These are phyloP conservation scores for Trichophyton benhamiae DNA, from an alignment of 2,329 filamentous ascomycete species.

Conservation along the genomic window DNA sequence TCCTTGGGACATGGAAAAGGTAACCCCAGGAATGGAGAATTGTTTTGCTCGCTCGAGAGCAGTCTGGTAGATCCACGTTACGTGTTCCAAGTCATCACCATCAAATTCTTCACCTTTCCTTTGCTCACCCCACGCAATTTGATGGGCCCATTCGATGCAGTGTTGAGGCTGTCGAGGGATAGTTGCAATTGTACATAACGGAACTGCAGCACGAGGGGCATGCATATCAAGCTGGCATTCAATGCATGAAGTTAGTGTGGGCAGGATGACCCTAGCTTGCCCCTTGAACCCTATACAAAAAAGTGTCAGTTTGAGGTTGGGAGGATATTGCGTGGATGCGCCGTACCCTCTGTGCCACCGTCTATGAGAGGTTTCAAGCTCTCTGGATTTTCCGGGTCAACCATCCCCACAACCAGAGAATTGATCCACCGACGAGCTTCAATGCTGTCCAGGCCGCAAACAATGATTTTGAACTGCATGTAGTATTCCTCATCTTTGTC, in stretches of 20 bases:
- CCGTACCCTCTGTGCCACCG: constrained; percentile 74
- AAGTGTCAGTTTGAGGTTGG: constrained; percentile 11
- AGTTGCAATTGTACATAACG: constrained; percentile 88
- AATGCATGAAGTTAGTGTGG: constrained; percentile 87
- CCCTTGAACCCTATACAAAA: constrained; percentile 68
- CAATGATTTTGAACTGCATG: constrained; percentile 86
- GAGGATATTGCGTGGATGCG: not conserved
- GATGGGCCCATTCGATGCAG: constrained; percentile 97
- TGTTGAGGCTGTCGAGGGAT: constrained; percentile 96
- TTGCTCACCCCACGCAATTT: constrained; percentile 90
- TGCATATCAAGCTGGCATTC: constrained; percentile 99
- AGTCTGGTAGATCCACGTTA: constrained; percentile 89
- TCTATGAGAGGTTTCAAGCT: constrained; percentile 88
- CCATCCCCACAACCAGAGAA: constrained; percentile 78
- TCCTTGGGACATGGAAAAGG: constrained; percentile 89
- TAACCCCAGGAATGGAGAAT: constrained; percentile 84
- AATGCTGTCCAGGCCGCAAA: constrained; percentile 92
- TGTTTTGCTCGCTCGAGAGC: constrained; percentile 69
- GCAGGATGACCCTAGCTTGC: constrained; percentile 82
- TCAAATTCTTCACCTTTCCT: constrained; percentile 76
- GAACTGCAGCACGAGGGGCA: constrained; percentile 89
- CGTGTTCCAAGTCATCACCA: constrained; percentile 92
- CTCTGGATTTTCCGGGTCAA: constrained; percentile 70
- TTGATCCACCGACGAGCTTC: constrained; percentile 99
- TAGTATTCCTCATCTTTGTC: constrained; percentile 96